Percentiles rank a stretch among this genome's conserved stretches.
These are phyloP conservation scores for Blastobotrys chiropterorum DNA, from an alignment of 805 yeast genomes.

Conservation along the genomic window DNA sequence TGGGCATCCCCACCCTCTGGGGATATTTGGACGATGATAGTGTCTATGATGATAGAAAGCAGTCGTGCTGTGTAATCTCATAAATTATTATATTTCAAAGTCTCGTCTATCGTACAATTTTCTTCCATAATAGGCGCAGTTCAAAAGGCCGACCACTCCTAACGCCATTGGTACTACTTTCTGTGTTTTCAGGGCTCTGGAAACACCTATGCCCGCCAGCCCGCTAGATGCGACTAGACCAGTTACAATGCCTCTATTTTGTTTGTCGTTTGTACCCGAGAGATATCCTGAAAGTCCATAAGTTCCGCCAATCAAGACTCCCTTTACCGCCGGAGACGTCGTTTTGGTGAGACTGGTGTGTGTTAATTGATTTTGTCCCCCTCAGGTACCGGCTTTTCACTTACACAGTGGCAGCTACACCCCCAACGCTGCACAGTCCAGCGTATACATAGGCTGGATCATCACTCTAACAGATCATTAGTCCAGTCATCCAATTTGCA, in stretches of 20 bases:
- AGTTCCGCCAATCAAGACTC: constrained; percentile 38
- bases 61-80: constrained; percentile 5
- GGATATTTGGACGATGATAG: constrained; percentile 12
- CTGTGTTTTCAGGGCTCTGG: constrained; percentile 55
- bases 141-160: constrained; percentile 54
- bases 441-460: constrained; percentile 6
- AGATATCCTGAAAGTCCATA: constrained; percentile 49
- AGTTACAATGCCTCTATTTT: constrained; percentile 73
- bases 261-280: constrained; percentile 42
- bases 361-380: background rate
- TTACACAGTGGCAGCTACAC: constrained; percentile 2
- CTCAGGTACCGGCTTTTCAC: background rate
- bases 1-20: constrained; percentile 11
- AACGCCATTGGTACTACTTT: constrained; percentile 74
- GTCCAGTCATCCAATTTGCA: background rate
- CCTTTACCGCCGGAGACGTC: constrained; percentile 75
- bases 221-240: constrained; percentile 68
- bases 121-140: constrained; percentile 56
- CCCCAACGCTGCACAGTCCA: constrained; percentile 1
- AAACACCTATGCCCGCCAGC: constrained; percentile 64
- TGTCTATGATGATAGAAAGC: constrained; percentile 6
- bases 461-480: background rate
- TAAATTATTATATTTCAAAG: background rate
- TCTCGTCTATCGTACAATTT: constrained; percentile 2
- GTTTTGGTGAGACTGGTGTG: constrained; percentile 52